Evolutionary conservation across 1,139 yeast species (phyloP), one percentile per base, ranked within the genome.

Genomic region (Hyphopichia wangnamkhiaoensis): DNA sequence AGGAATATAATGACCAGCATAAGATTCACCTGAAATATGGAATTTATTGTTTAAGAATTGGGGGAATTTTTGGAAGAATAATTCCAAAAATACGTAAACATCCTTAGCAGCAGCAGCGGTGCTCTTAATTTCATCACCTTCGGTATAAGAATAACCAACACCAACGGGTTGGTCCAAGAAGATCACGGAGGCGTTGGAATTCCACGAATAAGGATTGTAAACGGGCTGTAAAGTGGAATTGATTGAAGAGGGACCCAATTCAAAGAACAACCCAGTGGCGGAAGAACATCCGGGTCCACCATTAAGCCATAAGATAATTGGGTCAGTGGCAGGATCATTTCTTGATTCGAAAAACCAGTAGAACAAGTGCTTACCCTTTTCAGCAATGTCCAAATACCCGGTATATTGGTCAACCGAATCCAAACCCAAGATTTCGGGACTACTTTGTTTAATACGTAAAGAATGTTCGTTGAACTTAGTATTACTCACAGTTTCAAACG

Each of bases 111-210:
- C 93, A 41, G 87, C 75, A 14, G 77, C 80, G 35, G 93, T 83
- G 49, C 75, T 73, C 23, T 73, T 65, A 27, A 86, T 80, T 27
- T 68, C 65, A 31, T 76, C 76, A 17, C 76, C 71, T 17, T 72
- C 74, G 27, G 86, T 77, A 59, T 82, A 83, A 2, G 94, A 84
- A 60, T 80, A 86, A 15, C 95, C 96, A 37, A 87, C 95, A 47
- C 89, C 88, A 39, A 90, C 95, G 2, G 98, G 98, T 66, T 90
- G 97, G 64, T 91, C 98, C 55, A 91, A 76, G 73, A 87, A 91
- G 57, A 91, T 87, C 31, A 90, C 93, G 14, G 93, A 79, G 18
- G 97, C 96, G 56, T 89, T 89, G 49, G 79, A 71, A 65, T 89
- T 90, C 96, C 96, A 90, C 10, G 95, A 78, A 65, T 79, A 68